A percentile compares a stretch with the other conserved stretches of the same genome.
Evolutionary conservation across 2,329 filamentous ascomycete species (phyloP).

Genomic region (Nectriaceae sp.): DNA sequence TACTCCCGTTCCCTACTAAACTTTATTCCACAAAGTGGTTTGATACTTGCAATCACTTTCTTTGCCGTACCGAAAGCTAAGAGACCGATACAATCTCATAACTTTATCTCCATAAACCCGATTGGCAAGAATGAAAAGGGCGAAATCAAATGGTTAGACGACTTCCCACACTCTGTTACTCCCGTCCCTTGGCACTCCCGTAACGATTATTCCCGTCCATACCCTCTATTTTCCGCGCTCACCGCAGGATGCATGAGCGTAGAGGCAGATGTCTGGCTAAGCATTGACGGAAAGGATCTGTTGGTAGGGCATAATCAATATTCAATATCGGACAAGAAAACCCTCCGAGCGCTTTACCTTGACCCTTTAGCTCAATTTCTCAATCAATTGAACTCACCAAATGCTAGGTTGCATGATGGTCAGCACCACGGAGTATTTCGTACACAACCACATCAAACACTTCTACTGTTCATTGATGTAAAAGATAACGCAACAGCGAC

Average conservation of each 20-base stretch:
- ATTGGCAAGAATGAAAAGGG: conserved; percentile 4
- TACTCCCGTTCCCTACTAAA: background rate
- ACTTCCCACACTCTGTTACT: conserved; percentile 16
- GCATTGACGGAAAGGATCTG: conserved; percentile 46
- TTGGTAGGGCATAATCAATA: conserved; percentile 62
- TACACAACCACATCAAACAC: background rate
- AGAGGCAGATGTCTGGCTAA: conserved; percentile 69
- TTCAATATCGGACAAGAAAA: conserved; percentile 51
- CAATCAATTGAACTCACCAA: conserved; percentile 30
- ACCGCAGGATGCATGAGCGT: conserved; percentile 60
- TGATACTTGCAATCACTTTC: background rate
- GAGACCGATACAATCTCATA: background rate
- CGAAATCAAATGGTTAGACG: conserved; percentile 17
- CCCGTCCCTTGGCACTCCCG: conserved; percentile 54
- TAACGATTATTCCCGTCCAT: conserved; percentile 67
- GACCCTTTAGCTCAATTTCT: conserved; percentile 64
- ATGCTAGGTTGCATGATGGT: background rate
- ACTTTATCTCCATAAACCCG: background rate
- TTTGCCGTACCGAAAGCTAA: background rate
- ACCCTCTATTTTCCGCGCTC: conserved; percentile 64
- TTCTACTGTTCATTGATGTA: background rate
- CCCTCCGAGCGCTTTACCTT: conserved; percentile 63
- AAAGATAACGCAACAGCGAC: background rate
- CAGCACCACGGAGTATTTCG: background rate
- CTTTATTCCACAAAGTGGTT: background rate